Evolutionary conservation across 768 basidiomycete species (phyloP), one percentile per base, ranked within the genome.

Genomic region (Serpula lacrymans): DNA sequence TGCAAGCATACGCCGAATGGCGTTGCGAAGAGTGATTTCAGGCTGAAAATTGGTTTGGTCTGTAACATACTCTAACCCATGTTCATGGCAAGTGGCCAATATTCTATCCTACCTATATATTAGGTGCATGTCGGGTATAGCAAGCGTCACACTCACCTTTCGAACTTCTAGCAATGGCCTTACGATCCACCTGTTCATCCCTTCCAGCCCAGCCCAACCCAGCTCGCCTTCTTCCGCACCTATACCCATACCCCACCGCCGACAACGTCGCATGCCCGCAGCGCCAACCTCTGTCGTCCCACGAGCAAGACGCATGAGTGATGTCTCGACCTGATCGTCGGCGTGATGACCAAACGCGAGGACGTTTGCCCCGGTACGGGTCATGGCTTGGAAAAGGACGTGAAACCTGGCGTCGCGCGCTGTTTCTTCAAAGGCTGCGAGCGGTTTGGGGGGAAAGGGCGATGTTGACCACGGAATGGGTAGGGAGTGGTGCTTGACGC

Each of bases 311-410:
- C 89, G 77, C 71, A 89, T 79, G 37, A 92, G 62, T 22, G 79
- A 71, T 0, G 89, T 92, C 57, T 92, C 89, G 8, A 90, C 73
- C 55, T 91, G 87, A 54, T 92, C 89, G 53, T 92, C 87, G 3
- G 74, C 73, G 53, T 92, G 89, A 50, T 92, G 89, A 0, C 76
- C 89, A 35, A 82, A 71, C 1, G 82, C 83, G 39, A 89, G 55
- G 11, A 70, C 55, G 12, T 66, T 48, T 3, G 69, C 58, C 1
- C 67, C 51, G 0, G 58, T 43, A 2, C 47, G 43, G 5, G 55
- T 53, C 75, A 87, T 74, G 0, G 53, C 59, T n/a, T 63, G 41
- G 42, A 78, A 75, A 26, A 87, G 48, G 8, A 70, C 37, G 33
- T 64, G 63, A 48, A 81, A 80, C 16, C 89, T 77, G 22, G 77